Base-by-base conservation (phyloP, 257 asterid species). In the Nicotiana tabacum region DNA sequence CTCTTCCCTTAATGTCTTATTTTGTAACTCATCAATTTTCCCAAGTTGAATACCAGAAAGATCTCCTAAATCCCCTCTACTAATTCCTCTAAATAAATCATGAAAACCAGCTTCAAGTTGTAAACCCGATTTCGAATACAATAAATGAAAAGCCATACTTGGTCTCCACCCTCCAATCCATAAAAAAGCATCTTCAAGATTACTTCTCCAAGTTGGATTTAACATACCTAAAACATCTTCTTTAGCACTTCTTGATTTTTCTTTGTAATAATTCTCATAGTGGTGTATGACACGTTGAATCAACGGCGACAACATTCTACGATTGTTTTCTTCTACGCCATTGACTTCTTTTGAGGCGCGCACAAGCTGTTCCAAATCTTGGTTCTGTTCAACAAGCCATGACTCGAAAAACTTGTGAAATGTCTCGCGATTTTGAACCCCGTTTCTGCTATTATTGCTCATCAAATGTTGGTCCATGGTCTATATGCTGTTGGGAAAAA, bases 91-190 rank as follows among this genome's bases (percentile, higher is more conserved):
- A 2, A 91, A 55, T 17, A 92, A 81, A 51, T 90, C 91, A 0
- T 77, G 67, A 0, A 93, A 82, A 13, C 83, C 57, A 33, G 91
- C 90, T 85, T 93, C 92, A n/a, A 93, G 77, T 62, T 93, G 94
- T 2, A 87, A 58, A 1, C 94, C 97, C 0, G 92, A 88, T 81
- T 92, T 89, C 5, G 97, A 92, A 81, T 92, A 93, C 10, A 93
- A 89, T 69, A 93, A 83, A 68, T 92, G 95, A 61, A 90, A 88
- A 16, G 94, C 93, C 94, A 89, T 89, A 66, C 86, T 90, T 0
- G 98, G 98, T n/a, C 97, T 90, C 97, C 98, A 92, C 0, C 95
- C 95, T 0, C 94, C 97, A 3, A 92, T 86, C 98, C 97, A 93
- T n/a, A 89, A 65, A 72, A 90, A 90, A 10, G 93, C 94, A 27